Evolutionary conservation across 768 basidiomycete species (phyloP), one percentile per base, ranked within the genome.

Genomic region (Auricularia auricula-judae): DNA sequence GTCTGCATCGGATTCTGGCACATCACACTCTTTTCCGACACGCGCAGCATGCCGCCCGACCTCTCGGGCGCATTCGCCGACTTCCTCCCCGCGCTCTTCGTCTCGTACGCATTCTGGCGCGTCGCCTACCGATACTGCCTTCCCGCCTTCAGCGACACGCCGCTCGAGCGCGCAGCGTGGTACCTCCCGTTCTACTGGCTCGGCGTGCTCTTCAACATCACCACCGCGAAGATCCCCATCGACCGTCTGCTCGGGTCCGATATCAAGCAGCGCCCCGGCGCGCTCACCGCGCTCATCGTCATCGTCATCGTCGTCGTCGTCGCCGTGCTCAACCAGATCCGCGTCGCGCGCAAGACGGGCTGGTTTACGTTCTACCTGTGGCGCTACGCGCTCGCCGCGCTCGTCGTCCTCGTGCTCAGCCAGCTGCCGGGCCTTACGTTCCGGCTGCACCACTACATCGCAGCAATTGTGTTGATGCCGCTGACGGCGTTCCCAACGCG

Each of bases 1-100:
- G 84, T 89, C 4, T 89, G 84, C 76, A 88, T 90, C 56, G 88
- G 91, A 1, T 93, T 84, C 72, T 94, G 92, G 91, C 91, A 94
- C 68, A 78, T 91, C 63, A 77, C 83, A 0, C 81, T 94, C 47
- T 92, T 91, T 69, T 88, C 88, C 8, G 87, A 93, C 69, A 87
- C 88, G 4, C 82, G 76, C 58, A 79, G 78, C 1, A 79, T 79
- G 4, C 87, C 89, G 42, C 91, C 93, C 4, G 80, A 81, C 34
- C 74, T 93, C 64, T 84, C 87, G 64, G 76, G 78, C n/a, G 89
- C 84, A 4, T 92, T 94, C 67, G 82, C 81, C 36, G 81, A 83
- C 4, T 94, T 94, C 76, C 78, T 94, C 8, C 91, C 92, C 0
- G 74, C 82, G 0, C 78, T 94, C 23, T 93, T 92, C 69, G 83